These are phyloP conservation scores for Suillus brevipes DNA, from an alignment of 768 basidiomycete species.

Conservation along the genomic window DNA sequence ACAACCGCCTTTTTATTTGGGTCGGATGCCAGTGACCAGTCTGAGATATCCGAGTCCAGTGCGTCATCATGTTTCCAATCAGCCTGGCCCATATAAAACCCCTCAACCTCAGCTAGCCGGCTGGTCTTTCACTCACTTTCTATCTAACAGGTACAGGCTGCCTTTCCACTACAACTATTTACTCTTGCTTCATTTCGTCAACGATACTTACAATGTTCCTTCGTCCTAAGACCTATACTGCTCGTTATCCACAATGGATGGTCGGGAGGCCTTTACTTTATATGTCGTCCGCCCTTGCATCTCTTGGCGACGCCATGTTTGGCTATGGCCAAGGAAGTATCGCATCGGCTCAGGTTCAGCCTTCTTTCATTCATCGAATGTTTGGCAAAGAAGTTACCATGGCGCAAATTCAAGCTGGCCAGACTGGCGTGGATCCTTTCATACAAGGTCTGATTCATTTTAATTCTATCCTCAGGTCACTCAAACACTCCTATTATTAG, in stretches of 20 bases:
- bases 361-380: conserved; percentile 50
- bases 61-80: conserved; percentile 2
- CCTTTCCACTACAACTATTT: conserved; percentile 2
- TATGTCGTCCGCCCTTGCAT: conserved; percentile 52
- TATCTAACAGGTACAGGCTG: conserved; percentile 1
- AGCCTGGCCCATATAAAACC: neutral
- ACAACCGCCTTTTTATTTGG: no score
- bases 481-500: conserved; percentile 25
- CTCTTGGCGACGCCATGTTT: conserved; percentile 58
- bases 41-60: neutral
- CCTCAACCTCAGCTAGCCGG: neutral
- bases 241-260: conserved; percentile 54
- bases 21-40: neutral
- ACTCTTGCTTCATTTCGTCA: conserved; percentile 7
- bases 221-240: conserved; percentile 40
- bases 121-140: neutral
- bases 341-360: conserved; percentile 52
- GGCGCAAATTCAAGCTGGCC: conserved; percentile 42
- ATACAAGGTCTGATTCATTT: conserved; percentile 39
- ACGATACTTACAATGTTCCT: conserved; percentile 31
- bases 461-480: neutral
- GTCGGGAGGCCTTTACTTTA: conserved; percentile 49
- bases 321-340: conserved; percentile 57
- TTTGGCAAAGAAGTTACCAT: conserved; percentile 47
- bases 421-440: conserved; percentile 47